These are phyloP conservation scores for Gymnopilus dilepis DNA, from an alignment of 768 basidiomycete genomes.

Conservation along the genomic window DNA sequence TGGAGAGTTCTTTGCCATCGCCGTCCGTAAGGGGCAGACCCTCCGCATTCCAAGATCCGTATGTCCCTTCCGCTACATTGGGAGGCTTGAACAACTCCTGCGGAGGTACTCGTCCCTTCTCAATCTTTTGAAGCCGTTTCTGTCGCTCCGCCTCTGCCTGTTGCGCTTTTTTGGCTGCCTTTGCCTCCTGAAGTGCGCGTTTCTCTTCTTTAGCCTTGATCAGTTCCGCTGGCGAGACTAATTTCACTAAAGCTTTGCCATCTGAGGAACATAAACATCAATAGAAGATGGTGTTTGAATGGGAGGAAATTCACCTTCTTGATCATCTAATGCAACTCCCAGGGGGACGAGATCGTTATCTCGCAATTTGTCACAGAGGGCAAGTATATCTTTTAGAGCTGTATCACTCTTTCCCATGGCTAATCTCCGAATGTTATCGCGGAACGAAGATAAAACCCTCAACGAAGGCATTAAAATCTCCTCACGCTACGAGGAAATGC, in stretches of 20 bases:
- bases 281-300: not conserved
- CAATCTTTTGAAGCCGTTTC: slow-evolving; percentile 78
- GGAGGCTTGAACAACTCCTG: slow-evolving; percentile 86
- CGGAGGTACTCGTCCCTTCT: slow-evolving; percentile 80
- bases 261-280: slow-evolving; percentile 52
- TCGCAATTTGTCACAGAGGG: slow-evolving; percentile 87
- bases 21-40: slow-evolving; percentile 88
- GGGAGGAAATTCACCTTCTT: slow-evolving; percentile 67
- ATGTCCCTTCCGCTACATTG: slow-evolving; percentile 72
- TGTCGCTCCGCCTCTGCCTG: slow-evolving; percentile 65
- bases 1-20: slow-evolving; percentile 84
- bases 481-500: slow-evolving; percentile 62
- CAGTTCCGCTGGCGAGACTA: slow-evolving; percentile 82
- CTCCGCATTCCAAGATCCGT: slow-evolving; percentile 81
- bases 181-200: slow-evolving; percentile 72
- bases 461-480: slow-evolving; percentile 90
- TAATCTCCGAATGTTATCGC: slow-evolving; percentile 83
- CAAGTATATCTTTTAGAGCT: slow-evolving; percentile 79
- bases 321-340: slow-evolving; percentile 96
- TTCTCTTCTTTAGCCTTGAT: slow-evolving; percentile 91
- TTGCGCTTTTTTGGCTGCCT: slow-evolving; percentile 80
- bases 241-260: slow-evolving; percentile 93
- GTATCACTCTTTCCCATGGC: slow-evolving; percentile 75
- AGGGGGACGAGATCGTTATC: slow-evolving; percentile 91
- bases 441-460: slow-evolving; percentile 83